phyloP scores from a whole-genome alignment of 352 stramenopile species.

The Globisporangium heterothallicum region DNA sequence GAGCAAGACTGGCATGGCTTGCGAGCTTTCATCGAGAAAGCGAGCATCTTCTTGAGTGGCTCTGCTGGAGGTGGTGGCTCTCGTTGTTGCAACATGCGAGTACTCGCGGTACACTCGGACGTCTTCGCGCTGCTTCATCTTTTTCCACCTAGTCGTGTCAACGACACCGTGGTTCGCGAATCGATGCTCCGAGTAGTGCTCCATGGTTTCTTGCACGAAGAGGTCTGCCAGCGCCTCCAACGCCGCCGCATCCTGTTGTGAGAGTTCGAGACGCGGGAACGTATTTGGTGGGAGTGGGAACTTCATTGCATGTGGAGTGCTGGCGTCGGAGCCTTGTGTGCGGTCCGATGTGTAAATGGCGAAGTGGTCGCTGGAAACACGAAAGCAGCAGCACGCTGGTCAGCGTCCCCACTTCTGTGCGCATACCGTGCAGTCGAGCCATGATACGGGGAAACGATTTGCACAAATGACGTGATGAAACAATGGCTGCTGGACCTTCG shows the following conservation, averaged over 20 bases:
- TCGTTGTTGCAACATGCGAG: neutral
- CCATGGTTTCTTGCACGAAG: neutral
- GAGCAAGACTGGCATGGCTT: slow-evolving; percentile 21
- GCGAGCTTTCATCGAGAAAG: neutral
- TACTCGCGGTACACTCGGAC: neutral
- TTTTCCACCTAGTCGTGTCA: neutral
- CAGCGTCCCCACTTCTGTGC: no score
- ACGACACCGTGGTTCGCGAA: neutral
- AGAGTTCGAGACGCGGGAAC: neutral
- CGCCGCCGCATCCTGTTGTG: neutral
- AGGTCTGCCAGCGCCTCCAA: neutral
- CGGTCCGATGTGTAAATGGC: no score
- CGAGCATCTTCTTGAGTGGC: no score
- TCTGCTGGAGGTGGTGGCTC: no score
- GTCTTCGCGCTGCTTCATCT: neutral
- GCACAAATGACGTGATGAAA: no score
- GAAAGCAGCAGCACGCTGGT: no score
- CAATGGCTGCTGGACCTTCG: no score
- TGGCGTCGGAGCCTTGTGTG: no score
- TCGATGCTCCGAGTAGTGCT: neutral
- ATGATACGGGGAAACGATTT: no score
- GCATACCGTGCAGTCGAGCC: no score
- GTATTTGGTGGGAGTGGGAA: neutral
- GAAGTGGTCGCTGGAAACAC: no score
- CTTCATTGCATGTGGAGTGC: no score